Base-by-base conservation (phyloP, 306 rosid species). In the Quercus mongolica region DNA sequence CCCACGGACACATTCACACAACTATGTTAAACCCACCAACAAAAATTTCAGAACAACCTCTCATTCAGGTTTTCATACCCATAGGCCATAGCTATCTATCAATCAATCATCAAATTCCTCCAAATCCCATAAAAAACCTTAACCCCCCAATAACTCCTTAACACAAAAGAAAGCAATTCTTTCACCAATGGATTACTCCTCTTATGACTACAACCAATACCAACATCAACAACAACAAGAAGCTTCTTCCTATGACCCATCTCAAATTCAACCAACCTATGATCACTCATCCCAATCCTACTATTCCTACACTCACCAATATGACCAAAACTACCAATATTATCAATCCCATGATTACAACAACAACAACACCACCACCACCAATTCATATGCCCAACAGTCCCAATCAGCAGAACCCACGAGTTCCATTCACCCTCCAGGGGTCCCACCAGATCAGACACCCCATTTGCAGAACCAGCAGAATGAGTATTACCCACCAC, bases 361-460 rank as follows among this genome's bases (percentile, higher is more conserved):
- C 74, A 26, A 7, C 49, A 33, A 3, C 52, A 33, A 6, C 52
- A 9, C 0, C 46, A 7, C 44, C 72, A 0, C 78, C 70, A 28
- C 23, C 51, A 19, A 41, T 71, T 71, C 80, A n/a, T 64, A 67
- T 56, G 2, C 85, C 51, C 74, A 62, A 30, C 77, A 56, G 2
- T 8, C 75, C 46, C 86, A 71, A 9, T 65, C 35, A 21, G 76
- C 74, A 58, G 83, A 83, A 69, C 75, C 81, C 82, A 71, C 78
- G 25, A 18, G 26, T 31, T 80, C 81, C 51, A 80, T 79, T 80
- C 89, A 76, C 71, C 89, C 89, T 79, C 89, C 87, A 0, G 86
- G 89, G 3, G 84, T 85, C 71, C 82, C 87, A 28, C 62, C 62
- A 17, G 55, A 71, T 12, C 30, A 49, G 4, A 56, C 13, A 3